phyloP scores from a whole-genome alignment of 805 yeast genomes.

The Kodamaea hsintzibuensis region DNA sequence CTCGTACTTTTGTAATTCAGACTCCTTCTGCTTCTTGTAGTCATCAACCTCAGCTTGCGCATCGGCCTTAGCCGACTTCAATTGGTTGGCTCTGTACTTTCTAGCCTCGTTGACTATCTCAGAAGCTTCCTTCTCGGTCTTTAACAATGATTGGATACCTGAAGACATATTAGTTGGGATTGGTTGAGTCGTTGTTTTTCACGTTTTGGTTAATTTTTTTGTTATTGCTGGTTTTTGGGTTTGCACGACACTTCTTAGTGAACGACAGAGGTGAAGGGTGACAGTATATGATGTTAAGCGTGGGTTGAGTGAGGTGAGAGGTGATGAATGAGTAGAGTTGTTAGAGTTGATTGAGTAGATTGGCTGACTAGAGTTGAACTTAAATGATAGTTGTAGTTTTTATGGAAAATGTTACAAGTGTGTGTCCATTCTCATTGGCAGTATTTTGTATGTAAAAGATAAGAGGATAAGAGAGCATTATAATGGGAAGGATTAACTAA shows the following conservation, averaged over 20 bases:
- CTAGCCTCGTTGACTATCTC: constrained; percentile 92
- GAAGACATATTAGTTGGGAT: constrained; percentile 21
- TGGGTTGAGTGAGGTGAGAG: no score
- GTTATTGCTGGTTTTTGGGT: neutral
- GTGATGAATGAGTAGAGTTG: no score
- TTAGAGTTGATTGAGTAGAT: no score
- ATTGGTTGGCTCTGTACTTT: constrained; percentile 79
- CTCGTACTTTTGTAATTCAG: constrained; percentile 74
- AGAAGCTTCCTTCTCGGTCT: constrained; percentile 98
- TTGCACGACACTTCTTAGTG: constrained; percentile 4
- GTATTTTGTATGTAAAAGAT: no score
- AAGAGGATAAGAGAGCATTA: no score
- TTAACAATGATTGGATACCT: constrained; percentile 31
- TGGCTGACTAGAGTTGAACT: no score
- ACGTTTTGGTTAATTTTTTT: neutral
- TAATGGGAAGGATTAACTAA: no score
- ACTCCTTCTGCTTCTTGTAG: constrained; percentile 82
- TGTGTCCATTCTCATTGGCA: no score
- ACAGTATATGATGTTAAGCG: no score
- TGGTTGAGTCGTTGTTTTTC: constrained; percentile 1
- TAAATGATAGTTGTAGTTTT: no score
- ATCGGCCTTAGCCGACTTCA: constrained; percentile 92
- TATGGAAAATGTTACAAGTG: no score
- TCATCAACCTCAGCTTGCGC: constrained; percentile 87
- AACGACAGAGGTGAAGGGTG: no score